A percentile compares a stretch with the other conserved stretches of the same genome.
phyloP scores from a whole-genome alignment of 805 yeast species.

The Priceomyces fermenticarens region DNA sequence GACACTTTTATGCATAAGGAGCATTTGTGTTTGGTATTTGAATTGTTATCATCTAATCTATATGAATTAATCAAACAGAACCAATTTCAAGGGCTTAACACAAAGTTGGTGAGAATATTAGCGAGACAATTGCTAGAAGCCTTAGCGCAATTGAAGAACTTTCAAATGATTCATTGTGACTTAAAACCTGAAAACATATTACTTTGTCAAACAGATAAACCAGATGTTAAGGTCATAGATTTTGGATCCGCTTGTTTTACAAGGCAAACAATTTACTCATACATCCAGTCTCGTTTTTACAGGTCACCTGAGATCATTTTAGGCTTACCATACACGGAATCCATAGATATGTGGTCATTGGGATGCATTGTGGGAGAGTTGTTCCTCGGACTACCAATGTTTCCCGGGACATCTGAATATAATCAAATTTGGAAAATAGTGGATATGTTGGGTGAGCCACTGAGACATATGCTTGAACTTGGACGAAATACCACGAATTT shows the following conservation, averaged over 20 bases:
- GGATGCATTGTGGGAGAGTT: slow-evolving; percentile 92
- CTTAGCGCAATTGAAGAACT: slow-evolving; percentile 72
- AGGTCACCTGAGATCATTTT: slow-evolving; percentile 92
- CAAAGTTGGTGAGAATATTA: slow-evolving; percentile 73
- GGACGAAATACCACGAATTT: slow-evolving; percentile 80
- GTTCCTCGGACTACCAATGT: slow-evolving; percentile 85
- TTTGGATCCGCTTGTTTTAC: slow-evolving; percentile 96
- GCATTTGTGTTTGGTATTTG: slow-evolving; percentile 91
- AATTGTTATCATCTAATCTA: slow-evolving; percentile 78
- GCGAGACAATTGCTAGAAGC: slow-evolving; percentile 81
- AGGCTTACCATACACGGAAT: slow-evolving; percentile 87
- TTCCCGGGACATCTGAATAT: slow-evolving; percentile 93
- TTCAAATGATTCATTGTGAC: slow-evolving; percentile 91
- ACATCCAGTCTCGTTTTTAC: slow-evolving; percentile 89
- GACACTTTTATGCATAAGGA: slow-evolving; percentile 91
- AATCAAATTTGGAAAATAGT: slow-evolving; percentile 83
- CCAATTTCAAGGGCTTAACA: slow-evolving; percentile 85
- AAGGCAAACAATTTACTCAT: slow-evolving; percentile 82
- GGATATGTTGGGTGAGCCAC: slow-evolving; percentile 82
- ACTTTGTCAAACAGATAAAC: slow-evolving; percentile 73
- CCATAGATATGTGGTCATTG: slow-evolving; percentile 96
- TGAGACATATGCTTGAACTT: slow-evolving; percentile 94
- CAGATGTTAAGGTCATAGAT: slow-evolving; percentile 89
- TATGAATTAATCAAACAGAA: slow-evolving; percentile 91
- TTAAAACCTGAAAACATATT: slow-evolving; percentile 94